Evolutionary conservation across 257 asterid species (phyloP), one percentile per base, ranked within the genome.

Genomic region (Solanum tarijense): DNA sequence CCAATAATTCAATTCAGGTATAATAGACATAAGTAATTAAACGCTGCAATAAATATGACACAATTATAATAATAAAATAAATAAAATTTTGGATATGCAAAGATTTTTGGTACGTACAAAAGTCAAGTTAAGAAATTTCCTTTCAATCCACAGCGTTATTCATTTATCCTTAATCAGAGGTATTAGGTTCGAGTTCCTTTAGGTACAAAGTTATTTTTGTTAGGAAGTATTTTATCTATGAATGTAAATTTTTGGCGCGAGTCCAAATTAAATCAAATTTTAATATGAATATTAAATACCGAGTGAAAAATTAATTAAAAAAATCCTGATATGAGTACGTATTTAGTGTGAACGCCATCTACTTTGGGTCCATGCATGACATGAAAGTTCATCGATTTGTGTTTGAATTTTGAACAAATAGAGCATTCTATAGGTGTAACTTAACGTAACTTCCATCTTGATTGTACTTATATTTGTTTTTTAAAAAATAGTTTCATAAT

Each of bases 181-280:
- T 48, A 0, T 48, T 48, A 48, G 20, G 8, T 52, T 18, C 1
- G n/a, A 52, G 23, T 20, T 1, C 0, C 4, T 18, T 52, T 6
- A 6, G 4, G 4, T 52, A 52, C 0, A 18, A 0, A 52, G 0
- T 52, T 0, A 1, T 52, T 14, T 52, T 52, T 52, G 10, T 18
- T 52, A 52, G 3, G 0, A 6, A 48, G 60, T 0, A 52, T 16
- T 16, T 52, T 0, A 16, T 0, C 1, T 0, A 10, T 48, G 23
- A 48, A 52, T 52, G 0, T 52, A 0, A 52, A 16, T 1, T 16
- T 52, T 52, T 6, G 0, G 7, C 1, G 4, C 9, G 0, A 52
- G 0, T 2, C 0, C 3, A 52, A 16, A 52, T 2, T 16, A 6
- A 16, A 52, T 52, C 8, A 0, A 6, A 16, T 52, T 0, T 52